phyloP scores from a whole-genome alignment of 495 filamentous ascomycete genomes.

The Daldinia concentrica region DNA sequence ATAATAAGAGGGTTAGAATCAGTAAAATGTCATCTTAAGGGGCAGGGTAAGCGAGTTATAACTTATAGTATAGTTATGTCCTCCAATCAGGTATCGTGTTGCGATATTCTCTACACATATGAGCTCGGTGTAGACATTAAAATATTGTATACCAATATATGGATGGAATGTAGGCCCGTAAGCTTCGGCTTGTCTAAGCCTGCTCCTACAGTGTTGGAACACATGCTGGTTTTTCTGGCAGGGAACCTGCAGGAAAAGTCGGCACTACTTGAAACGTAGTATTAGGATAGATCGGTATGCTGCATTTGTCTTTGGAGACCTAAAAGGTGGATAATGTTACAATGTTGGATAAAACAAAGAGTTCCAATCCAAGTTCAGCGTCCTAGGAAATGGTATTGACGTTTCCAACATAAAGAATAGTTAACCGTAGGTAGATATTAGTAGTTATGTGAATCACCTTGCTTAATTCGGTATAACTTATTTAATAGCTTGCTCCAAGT shows the following conservation, averaged over 20 bases:
- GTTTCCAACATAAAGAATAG: neutral
- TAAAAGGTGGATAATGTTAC: neutral
- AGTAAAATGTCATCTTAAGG: neutral
- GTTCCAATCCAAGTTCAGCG: neutral
- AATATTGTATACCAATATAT: no score
- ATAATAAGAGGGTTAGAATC: neutral
- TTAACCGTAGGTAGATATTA: neutral
- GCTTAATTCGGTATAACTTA: no score
- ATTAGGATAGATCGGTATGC: neutral
- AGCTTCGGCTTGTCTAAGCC: neutral
- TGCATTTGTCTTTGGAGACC: neutral
- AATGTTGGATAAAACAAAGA: neutral
- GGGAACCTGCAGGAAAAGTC: neutral
- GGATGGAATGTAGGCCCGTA: neutral
- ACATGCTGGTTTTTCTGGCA: neutral
- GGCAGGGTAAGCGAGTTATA: no score
- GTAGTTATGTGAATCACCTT: neutral
- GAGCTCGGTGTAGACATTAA: no score
- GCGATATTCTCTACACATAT: no score
- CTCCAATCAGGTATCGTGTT: no score
- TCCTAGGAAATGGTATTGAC: neutral
- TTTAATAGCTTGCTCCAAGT: no score
- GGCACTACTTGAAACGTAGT: conserved; percentile 1
- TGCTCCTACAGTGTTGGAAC: neutral
- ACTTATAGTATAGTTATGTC: no score